Evolutionary conservation across 1,284 basidiomycete genomes (phyloP).

Genomic region (Anthracocystis setariae): DNA sequence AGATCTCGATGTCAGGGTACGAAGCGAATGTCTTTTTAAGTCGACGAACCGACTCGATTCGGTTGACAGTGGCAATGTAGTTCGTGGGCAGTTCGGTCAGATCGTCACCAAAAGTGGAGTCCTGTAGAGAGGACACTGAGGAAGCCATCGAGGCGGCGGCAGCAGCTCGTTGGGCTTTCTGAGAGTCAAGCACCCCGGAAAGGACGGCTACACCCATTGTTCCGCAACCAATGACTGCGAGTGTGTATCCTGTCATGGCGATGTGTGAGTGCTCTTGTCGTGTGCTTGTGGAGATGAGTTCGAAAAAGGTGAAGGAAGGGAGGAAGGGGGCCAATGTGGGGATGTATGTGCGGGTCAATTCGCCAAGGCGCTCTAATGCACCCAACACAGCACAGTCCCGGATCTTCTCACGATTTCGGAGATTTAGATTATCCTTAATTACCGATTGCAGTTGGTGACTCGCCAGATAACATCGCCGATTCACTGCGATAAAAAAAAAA

Average conservation of each 20-base stretch:
- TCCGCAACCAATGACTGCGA: slow-evolving; percentile 75
- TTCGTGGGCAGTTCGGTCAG: slow-evolving; percentile 74
- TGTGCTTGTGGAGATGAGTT: background rate
- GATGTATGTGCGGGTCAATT: too few relatives aligned
- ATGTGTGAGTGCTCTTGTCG: background rate
- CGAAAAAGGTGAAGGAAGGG: background rate
- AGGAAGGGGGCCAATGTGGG: background rate
- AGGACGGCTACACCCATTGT: slow-evolving; percentile 98
- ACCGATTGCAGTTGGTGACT: slow-evolving; percentile 7
- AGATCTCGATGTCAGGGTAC: slow-evolving; percentile 74
- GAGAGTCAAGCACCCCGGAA: slow-evolving; percentile 79
- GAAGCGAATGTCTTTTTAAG: slow-evolving; percentile 75
- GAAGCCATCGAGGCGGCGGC: slow-evolving; percentile 32
- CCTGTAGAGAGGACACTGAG: slow-evolving; percentile 31
- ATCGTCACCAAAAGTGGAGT: slow-evolving; percentile 42
- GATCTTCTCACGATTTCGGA: slow-evolving; percentile 22
- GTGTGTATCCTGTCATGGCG: slow-evolving; percentile 52
- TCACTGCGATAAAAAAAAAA: too few relatives aligned
- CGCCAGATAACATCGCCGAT: slow-evolving; percentile 25
- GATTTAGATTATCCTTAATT: background rate
- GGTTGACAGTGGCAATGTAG: slow-evolving; percentile 89
- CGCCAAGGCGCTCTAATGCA: slow-evolving; percentile 16
- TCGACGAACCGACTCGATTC: slow-evolving; percentile 79
- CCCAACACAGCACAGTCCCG: background rate
- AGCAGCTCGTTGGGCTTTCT: slow-evolving; percentile 25